phyloP scores from a whole-genome alignment of 2,329 filamentous ascomycete genomes.

The Fusarium protoensiforme region DNA sequence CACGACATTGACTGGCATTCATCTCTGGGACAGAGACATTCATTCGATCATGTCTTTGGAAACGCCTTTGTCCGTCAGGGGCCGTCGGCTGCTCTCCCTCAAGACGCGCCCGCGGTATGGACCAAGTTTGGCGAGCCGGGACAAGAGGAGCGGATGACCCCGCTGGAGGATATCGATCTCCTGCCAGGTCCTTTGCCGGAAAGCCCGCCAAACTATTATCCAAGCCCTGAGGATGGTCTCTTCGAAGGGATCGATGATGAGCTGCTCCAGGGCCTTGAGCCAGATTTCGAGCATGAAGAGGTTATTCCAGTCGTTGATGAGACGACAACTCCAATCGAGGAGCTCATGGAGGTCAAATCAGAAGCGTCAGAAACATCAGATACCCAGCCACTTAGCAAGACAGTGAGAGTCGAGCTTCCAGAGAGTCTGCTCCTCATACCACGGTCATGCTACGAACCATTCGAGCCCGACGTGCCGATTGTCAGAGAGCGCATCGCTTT shows the following conservation, averaged over 20 bases:
- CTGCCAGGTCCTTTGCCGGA: conserved; percentile 8
- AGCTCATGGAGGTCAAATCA: neutral
- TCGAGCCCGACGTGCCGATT: conserved; percentile 40
- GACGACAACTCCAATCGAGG: conserved; percentile 2
- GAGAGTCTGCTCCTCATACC: conserved; percentile 42
- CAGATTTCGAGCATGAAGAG: neutral
- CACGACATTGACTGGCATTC: conserved; percentile 5
- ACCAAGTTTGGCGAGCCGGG: conserved; percentile 30
- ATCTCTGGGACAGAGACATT: neutral
- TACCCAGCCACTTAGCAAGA: neutral
- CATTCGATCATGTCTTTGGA: conserved; percentile 17
- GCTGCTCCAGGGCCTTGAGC: conserved; percentile 4
- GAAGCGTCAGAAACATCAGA: neutral
- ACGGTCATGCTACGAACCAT: conserved; percentile 46
- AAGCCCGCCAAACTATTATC: neutral
- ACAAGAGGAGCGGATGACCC: conserved; percentile 10
- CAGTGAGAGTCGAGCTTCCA: conserved; percentile 43
- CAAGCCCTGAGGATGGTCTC: neutral
- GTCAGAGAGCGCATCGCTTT: conserved; percentile 38
- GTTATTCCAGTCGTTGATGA: neutral
- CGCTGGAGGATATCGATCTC: conserved; percentile 8
- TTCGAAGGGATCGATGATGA: conserved; percentile 13
- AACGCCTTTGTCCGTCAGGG: conserved; percentile 12
- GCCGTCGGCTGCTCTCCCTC: neutral
- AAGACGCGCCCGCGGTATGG: conserved; percentile 20